Evolutionary conservation across 305 asterid genomes (phyloP).

Genomic region (Fraxinus nigra): DNA sequence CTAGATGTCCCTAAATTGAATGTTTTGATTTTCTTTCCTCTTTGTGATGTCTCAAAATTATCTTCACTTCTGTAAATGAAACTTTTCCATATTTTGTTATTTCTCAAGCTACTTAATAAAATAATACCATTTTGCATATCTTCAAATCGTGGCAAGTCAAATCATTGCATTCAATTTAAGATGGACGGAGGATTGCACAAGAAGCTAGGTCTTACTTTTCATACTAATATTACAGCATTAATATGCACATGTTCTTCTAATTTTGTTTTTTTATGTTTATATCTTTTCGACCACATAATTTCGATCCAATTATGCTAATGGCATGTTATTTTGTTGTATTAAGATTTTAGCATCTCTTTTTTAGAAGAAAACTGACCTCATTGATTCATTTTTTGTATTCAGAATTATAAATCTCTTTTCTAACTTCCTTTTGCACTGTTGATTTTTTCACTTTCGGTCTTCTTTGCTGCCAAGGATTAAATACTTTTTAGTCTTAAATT

Average conservation of each 20-base stretch:
- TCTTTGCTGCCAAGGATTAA: constrained; percentile 1
- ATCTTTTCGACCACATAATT: background rate
- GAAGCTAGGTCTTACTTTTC: background rate
- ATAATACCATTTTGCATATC: background rate
- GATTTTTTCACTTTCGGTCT: background rate
- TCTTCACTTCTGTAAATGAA: background rate
- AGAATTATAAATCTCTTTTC: background rate
- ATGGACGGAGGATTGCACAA: background rate
- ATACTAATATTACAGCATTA: background rate
- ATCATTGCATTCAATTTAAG: background rate
- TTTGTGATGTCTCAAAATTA: background rate
- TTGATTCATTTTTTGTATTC: background rate
- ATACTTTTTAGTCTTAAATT: constrained; percentile 10
- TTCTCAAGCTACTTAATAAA: background rate
- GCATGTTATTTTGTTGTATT: background rate
- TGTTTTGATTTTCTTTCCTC: background rate
- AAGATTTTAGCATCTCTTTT: background rate
- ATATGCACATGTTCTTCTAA: background rate
- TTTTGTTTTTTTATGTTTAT: background rate
- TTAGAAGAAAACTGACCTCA: background rate
- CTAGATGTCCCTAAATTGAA: background rate
- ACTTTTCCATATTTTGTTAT: background rate
- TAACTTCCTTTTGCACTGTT: background rate
- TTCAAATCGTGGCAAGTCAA: background rate
- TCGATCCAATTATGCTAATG: background rate